Conservation (phyloP, 2,329 filamentous ascomycete genomes). For the Fusarium abutilonis region DNA sequence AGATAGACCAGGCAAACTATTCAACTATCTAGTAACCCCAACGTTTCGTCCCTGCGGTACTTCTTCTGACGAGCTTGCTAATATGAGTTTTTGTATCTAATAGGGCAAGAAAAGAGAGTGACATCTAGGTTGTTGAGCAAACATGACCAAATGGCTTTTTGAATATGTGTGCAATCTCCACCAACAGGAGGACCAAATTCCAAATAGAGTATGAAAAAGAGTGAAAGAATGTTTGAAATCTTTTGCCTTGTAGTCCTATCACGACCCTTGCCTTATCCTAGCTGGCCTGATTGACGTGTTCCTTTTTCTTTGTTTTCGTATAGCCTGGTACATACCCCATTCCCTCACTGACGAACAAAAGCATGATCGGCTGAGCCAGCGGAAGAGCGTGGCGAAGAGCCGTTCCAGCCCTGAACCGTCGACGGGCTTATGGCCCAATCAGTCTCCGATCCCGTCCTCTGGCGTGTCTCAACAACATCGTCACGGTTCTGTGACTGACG, state of each 20-base stretch:
- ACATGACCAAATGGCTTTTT: slow-evolving; percentile 1
- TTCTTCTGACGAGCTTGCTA: neutral
- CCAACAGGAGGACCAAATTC: neutral
- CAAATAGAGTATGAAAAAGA: neutral
- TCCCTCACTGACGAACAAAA: slow-evolving; percentile 11
- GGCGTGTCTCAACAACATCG: slow-evolving; percentile 47
- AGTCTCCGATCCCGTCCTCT: slow-evolving; percentile 45
- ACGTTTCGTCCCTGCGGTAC: neutral
- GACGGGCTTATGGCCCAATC: slow-evolving; percentile 23
- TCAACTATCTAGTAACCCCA: slow-evolving; percentile 14
- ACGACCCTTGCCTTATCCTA: neutral
- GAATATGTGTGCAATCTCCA: neutral
- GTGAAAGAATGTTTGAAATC: neutral
- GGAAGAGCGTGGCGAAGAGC: slow-evolving; percentile 26
- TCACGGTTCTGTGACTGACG: slow-evolving; percentile 30
- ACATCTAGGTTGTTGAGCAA: slow-evolving; percentile 26
- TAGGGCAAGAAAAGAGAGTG: slow-evolving; percentile 23
- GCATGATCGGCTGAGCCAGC: slow-evolving; percentile 14
- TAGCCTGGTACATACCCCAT: neutral
- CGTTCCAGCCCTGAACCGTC: slow-evolving; percentile 21
- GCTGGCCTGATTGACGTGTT: neutral
- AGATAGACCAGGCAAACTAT: slow-evolving; percentile 3
- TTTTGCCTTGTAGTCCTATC: neutral
- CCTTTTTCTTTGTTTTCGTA: slow-evolving; percentile 12
- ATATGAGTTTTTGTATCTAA: slow-evolving; percentile 21